Evolutionary conservation across 2,329 filamentous ascomycete genomes (phyloP), one percentile per base, ranked within the genome.

Genomic region (Lomentospora prolificans): DNA sequence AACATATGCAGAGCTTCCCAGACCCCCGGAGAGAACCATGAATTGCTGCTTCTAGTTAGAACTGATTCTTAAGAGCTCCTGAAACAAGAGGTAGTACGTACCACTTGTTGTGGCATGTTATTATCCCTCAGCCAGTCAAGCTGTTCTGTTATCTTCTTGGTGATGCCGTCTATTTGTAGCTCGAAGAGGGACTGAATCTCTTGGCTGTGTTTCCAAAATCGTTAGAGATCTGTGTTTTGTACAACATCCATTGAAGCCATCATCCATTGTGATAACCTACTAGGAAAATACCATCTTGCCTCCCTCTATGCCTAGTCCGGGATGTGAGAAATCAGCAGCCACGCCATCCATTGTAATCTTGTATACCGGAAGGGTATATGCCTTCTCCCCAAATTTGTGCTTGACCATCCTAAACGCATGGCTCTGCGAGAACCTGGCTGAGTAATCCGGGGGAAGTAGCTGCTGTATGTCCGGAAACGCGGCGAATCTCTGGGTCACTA

Each of bases 1-100:
- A 3, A 76, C 71, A 58, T 77, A 76, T 53, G 67, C 69, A 0
- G 73, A 75, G 57, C 72, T 75, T 4, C 74, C 73, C 1, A 77
- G 63, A 0, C 74, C 74, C 0, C 73, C 74, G 0, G 73, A 75
- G 1, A 77, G 63, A 12, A 76, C 70, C 59, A 76, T 64, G 55
- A 70, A 72, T 56, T 66, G 67, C 72, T 74, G 7, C 5, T 14
- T 5, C 27, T 2, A 6, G 50, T 10, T 27, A 19, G 55, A 14
- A 58, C 30, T 28, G 22, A 48, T 9, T 4, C 44, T 25, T 48
- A 12, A 12, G 30, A 33, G 7, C 2, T 17, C 14, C 19, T 36
- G 7, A 2, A 46, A 12, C 1, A 17, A 9, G 25, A 48, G 3
- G 2, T 58, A 60, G 4, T 3, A 57, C 66, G 59, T 61, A 71